These are phyloP conservation scores for Phanerochaete carnosa DNA, from an alignment of 768 basidiomycete species.

Conservation along the genomic window DNA sequence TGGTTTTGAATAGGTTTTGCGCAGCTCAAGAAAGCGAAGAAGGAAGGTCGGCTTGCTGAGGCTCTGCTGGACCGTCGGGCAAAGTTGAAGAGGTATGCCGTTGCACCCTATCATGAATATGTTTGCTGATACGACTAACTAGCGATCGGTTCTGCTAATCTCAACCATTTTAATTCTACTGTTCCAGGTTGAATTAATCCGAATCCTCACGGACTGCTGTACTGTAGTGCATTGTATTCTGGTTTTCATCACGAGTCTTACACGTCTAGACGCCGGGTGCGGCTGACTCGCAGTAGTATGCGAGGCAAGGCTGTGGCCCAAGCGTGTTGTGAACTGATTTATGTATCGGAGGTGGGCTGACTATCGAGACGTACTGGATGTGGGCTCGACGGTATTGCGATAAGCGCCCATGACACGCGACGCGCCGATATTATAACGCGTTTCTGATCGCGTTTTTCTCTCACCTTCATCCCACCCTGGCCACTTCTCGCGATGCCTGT, in stretches of 20 bases:
- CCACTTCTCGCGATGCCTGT: constrained; percentile 29
- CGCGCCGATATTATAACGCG: constrained; percentile 2
- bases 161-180: constrained; percentile 6
- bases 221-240: neutral
- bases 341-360: too few species aligned
- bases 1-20: neutral
- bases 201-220: constrained; percentile 10
- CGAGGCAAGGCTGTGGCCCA: too few species aligned
- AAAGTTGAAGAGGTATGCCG: constrained; percentile 73
- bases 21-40: constrained; percentile 73
- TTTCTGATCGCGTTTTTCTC: constrained; percentile 12
- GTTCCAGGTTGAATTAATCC: neutral
- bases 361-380: too few species aligned
- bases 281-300: too few species aligned
- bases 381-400: too few species aligned
- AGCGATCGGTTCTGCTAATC: constrained; percentile 12
- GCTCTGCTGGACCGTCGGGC: constrained; percentile 74
- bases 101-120: neutral
- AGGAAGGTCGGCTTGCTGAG: constrained; percentile 80
- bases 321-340: too few species aligned
- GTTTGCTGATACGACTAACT: neutral
- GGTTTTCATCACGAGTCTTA: neutral
- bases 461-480: neutral
- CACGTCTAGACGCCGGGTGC: too few species aligned
- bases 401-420: constrained; percentile 12